Percentiles rank a stretch among this genome's conserved stretches.
Evolutionary conservation across 106 monocot species (phyloP).

Genomic region (Dendrobium nobile): DNA sequence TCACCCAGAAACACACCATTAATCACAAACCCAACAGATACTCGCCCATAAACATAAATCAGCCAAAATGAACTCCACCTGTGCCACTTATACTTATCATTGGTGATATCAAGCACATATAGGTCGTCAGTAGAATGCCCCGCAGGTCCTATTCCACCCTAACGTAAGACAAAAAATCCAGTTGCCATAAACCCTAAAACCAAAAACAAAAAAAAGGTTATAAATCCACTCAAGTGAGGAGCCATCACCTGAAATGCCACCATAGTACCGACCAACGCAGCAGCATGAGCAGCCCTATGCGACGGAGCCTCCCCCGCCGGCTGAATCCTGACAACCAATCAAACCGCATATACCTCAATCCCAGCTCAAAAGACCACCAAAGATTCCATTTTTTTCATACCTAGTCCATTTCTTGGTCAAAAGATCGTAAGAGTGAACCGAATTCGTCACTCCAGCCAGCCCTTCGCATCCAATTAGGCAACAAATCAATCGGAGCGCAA

Average conservation of each 20-base stretch:
- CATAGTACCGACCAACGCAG: slow-evolving; percentile 89
- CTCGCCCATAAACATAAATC: not conserved
- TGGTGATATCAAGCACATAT: slow-evolving; percentile 90
- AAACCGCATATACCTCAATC: not conserved
- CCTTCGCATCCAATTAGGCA: slow-evolving; percentile 30
- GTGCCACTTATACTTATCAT: slow-evolving; percentile 95
- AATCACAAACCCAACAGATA: slow-evolving; percentile 1
- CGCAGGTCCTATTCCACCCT: slow-evolving; percentile 99
- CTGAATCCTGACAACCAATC: slow-evolving; percentile 46
- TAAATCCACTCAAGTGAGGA: not conserved
- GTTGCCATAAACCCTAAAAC: not conserved
- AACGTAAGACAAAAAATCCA: slow-evolving; percentile 17
- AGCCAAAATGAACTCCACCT: slow-evolving; percentile 29
- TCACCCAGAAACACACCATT: slow-evolving; percentile 1
- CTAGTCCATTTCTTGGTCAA: slow-evolving; percentile 75
- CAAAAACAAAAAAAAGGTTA: not conserved
- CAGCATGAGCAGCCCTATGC: slow-evolving; percentile 93
- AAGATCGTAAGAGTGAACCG: slow-evolving; percentile 78
- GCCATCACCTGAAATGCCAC: slow-evolving; percentile 88
- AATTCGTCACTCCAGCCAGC: slow-evolving; percentile 87
- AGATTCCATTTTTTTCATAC: slow-evolving; percentile 16
- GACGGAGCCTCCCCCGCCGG: slow-evolving; percentile 92
- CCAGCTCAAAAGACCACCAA: not conserved
- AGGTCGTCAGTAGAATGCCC: slow-evolving; percentile 99
- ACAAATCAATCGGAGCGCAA: not conserved